Conservation (phyloP, 2,329 filamentous ascomycete species). For the Claviceps quebecensis region DNA sequence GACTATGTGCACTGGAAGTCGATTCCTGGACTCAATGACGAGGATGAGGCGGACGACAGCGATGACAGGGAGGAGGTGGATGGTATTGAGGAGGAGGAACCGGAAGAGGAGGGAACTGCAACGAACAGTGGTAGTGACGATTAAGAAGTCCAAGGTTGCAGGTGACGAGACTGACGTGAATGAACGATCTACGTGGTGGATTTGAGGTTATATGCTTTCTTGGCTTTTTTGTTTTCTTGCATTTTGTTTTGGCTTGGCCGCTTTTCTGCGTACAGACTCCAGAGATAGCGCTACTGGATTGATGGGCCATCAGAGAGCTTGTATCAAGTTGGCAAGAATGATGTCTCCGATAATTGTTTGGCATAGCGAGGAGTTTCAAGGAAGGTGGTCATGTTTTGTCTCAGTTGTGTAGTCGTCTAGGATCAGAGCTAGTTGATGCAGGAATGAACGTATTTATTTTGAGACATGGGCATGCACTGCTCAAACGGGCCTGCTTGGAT, state of each 20-base stretch:
- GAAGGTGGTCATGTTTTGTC: background rate
- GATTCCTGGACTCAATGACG: constrained; percentile 53
- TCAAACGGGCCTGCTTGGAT: too few relatives aligned
- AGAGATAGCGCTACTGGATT: background rate
- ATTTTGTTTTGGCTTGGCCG: background rate
- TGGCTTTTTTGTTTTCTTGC: background rate
- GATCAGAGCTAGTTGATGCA: background rate
- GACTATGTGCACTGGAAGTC: constrained; percentile 74
- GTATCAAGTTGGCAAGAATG: background rate
- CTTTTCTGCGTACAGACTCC: background rate
- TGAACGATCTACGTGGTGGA: background rate
- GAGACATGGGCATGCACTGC: too few relatives aligned
- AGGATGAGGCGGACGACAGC: constrained; percentile 40
- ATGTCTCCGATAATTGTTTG: background rate
- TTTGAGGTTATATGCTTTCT: constrained; percentile 1
- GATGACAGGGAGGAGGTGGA: constrained; percentile 37
- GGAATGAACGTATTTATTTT: background rate
- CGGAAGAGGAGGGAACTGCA: constrained; percentile 37
- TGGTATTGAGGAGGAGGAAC: constrained; percentile 26
- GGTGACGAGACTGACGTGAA: background rate
- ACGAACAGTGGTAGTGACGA: constrained; percentile 33
- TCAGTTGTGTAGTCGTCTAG: background rate
- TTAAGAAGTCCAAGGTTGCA: constrained; percentile 16
- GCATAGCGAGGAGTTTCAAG: constrained; percentile 3
- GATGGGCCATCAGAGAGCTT: too few relatives aligned